Evolutionary conservation across 208 protist genomes (phyloP), one percentile per base, ranked within the genome.

Genomic region (Borovskyia barvae): DNA sequence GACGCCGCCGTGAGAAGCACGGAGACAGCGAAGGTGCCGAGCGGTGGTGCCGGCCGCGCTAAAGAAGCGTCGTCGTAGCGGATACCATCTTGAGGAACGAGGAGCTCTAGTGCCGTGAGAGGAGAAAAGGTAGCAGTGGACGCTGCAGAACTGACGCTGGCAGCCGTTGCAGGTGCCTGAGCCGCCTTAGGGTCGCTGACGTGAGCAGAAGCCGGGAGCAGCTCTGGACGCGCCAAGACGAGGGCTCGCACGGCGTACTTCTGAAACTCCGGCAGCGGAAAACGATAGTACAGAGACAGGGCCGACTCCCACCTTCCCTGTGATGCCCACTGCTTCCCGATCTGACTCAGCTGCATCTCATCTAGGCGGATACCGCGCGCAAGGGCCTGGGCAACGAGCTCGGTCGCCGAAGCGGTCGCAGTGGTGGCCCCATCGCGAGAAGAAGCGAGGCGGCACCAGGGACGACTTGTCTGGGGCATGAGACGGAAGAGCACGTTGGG

Each of bases 331-430:
- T 32, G 39, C 63, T 72, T 78, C 4, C 66, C 52, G 35, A 77
- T 64, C 4, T 52, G 59, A 50, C 78, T 84, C 50, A 92, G 48
- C 58, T 92, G 80, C 8, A 92, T 43, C 39, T 92, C 78, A n/a
- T 86, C 69, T n/a, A 85, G 48, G 17, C 70, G 51, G 24, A 79
- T 58, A 11, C 85, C 85, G 9, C 49, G 36, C 5, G 85, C 80
- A 22, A 92, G 70, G 19, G 63, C 58, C 11, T 15, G 20, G 0
- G 85, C 85, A 40, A 92, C 60, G 11, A 40, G 24, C 2, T 63
- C 51, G 41, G 62, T 42, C 36, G 60, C 67, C 15, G 72, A 58
- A 17, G 9, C 39, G 19, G 35, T 47, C 9, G n/a, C n/a, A n/a
- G n/a, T n/a, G n/a, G n/a, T n/a, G n/a, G n/a, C n/a, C n/a, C n/a